phyloP scores from a whole-genome alignment of 352 stramenopile species.

The Phytophthora pistaciae region DNA sequence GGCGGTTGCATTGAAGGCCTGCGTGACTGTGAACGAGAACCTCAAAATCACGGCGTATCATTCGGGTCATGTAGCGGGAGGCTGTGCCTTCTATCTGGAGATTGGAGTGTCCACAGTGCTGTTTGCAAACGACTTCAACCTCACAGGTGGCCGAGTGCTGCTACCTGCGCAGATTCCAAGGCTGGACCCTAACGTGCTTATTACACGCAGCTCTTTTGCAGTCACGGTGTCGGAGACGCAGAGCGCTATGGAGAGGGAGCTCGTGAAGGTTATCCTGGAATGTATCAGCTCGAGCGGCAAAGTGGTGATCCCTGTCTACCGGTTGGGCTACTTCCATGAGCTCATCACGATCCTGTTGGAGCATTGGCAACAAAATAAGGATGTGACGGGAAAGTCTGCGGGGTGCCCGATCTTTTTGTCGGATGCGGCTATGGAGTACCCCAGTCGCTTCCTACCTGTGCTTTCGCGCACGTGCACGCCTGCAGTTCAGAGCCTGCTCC shows the following conservation, averaged over 20 bases:
- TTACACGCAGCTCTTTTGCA: slow-evolving; percentile 80
- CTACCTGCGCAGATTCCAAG: slow-evolving; percentile 75
- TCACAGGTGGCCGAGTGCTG: slow-evolving; percentile 75
- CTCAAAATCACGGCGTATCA: slow-evolving; percentile 87
- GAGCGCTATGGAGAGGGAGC: slow-evolving; percentile 82
- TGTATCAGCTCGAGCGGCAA: slow-evolving; percentile 80
- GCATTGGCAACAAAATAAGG: slow-evolving; percentile 76
- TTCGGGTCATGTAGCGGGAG: slow-evolving; percentile 78
- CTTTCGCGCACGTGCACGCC: slow-evolving; percentile 70
- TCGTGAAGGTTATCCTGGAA: slow-evolving; percentile 83
- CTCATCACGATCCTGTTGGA: slow-evolving; percentile 74
- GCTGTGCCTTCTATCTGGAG: slow-evolving; percentile 82
- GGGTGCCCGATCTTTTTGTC: slow-evolving; percentile 75
- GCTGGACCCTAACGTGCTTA: slow-evolving; percentile 61
- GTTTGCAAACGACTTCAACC: slow-evolving; percentile 85
- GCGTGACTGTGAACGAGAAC: slow-evolving; percentile 65
- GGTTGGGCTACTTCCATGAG: slow-evolving; percentile 85
- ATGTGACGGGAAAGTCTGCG: slow-evolving; percentile 28
- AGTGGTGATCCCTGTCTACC: slow-evolving; percentile 86
- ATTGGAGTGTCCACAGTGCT: slow-evolving; percentile 77
- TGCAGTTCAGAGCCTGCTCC: slow-evolving; percentile 46
- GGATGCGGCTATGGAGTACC: slow-evolving; percentile 67
- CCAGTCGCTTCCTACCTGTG: slow-evolving; percentile 65
- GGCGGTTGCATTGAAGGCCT: slow-evolving; percentile 60
- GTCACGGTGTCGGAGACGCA: slow-evolving; percentile 87